Conservation (phyloP, 331 rosid species). For the Rosa hybrid region DNA sequence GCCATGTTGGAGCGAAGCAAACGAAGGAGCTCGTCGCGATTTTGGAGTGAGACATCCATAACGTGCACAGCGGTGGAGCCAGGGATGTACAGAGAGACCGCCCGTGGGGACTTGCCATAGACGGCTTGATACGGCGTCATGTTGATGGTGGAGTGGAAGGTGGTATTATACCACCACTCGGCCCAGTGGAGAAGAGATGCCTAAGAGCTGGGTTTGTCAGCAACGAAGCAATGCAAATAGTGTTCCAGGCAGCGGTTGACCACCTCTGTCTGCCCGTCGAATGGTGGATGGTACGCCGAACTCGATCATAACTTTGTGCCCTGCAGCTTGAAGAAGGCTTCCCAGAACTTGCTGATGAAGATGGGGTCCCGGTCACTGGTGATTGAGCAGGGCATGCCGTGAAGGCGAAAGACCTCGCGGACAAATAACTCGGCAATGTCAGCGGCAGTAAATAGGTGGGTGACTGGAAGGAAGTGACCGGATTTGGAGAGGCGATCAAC, state of each 20-base stretch:
- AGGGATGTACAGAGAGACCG: too few relatives aligned
- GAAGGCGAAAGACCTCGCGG: not conserved
- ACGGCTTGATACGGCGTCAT: not conserved
- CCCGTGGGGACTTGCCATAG: not conserved
- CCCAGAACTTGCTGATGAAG: not conserved
- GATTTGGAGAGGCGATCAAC: not conserved
- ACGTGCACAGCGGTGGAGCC: too few relatives aligned
- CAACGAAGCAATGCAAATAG: not conserved
- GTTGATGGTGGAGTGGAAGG: not conserved
- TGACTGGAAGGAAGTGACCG: not conserved
- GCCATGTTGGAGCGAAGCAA: too few relatives aligned
- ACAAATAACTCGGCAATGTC: not conserved
- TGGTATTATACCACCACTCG: conserved; percentile 1
- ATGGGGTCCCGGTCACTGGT: not conserved
- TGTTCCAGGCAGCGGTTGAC: not conserved
- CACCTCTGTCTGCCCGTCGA: not conserved
- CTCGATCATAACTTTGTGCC: not conserved
- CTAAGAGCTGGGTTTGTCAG: not conserved
- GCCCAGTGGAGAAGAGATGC: not conserved
- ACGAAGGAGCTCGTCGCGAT: too few relatives aligned
- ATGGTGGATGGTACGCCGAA: not conserved
- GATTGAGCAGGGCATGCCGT: not conserved
- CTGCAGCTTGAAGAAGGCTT: not conserved
- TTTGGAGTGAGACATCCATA: too few relatives aligned
- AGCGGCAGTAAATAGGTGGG: not conserved